Percentiles rank a stretch among this genome's conserved stretches.
These are phyloP conservation scores for Russula ochroleuca DNA, from an alignment of 768 basidiomycete genomes.

Conservation along the genomic window DNA sequence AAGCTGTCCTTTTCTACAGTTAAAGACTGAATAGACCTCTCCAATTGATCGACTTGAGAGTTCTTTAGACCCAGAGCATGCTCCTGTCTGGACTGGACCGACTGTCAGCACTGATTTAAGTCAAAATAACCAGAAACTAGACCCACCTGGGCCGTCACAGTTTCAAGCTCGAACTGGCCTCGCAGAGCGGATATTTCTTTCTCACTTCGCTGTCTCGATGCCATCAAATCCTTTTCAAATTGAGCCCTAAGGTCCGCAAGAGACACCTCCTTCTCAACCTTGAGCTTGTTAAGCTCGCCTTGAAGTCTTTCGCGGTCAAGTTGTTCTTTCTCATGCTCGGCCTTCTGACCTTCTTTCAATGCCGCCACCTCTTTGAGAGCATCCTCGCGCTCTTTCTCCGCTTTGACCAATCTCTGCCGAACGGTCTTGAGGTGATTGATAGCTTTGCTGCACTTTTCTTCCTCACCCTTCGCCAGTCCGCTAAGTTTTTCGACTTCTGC, in stretches of 20 bases:
- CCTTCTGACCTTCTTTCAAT: slow-evolving; percentile 52
- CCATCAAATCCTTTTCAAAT: slow-evolving; percentile 66
- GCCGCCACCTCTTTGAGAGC: slow-evolving; percentile 53
- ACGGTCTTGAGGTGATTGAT: slow-evolving; percentile 91
- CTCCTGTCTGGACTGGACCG: slow-evolving; percentile 54
- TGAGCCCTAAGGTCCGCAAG: slow-evolving; percentile 56
- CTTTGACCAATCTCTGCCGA: slow-evolving; percentile 93
- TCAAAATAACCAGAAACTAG: neutral
- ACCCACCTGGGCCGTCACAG: slow-evolving; percentile 67
- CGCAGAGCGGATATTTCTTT: slow-evolving; percentile 62
- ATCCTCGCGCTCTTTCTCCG: slow-evolving; percentile 91
- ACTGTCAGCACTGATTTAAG: slow-evolving; percentile 17
- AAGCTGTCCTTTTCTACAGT: slow-evolving; percentile 70
- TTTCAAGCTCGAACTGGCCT: slow-evolving; percentile 75
- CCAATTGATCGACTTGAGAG: slow-evolving; percentile 63
- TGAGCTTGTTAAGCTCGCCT: slow-evolving; percentile 58
- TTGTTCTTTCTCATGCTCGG: slow-evolving; percentile 41
- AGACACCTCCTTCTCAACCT: slow-evolving; percentile 60
- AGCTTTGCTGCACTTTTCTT: slow-evolving; percentile 94
- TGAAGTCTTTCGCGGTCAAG: slow-evolving; percentile 51
- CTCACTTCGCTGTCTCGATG: slow-evolving; percentile 62
- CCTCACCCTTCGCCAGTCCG: slow-evolving; percentile 78
- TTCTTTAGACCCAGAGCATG: slow-evolving; percentile 61
- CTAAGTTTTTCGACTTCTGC: slow-evolving; percentile 60
- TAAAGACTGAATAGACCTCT: slow-evolving; percentile 63